Evolutionary conservation across 768 basidiomycete genomes (phyloP), one percentile per base, ranked within the genome.

Genomic region (Russula compacta): DNA sequence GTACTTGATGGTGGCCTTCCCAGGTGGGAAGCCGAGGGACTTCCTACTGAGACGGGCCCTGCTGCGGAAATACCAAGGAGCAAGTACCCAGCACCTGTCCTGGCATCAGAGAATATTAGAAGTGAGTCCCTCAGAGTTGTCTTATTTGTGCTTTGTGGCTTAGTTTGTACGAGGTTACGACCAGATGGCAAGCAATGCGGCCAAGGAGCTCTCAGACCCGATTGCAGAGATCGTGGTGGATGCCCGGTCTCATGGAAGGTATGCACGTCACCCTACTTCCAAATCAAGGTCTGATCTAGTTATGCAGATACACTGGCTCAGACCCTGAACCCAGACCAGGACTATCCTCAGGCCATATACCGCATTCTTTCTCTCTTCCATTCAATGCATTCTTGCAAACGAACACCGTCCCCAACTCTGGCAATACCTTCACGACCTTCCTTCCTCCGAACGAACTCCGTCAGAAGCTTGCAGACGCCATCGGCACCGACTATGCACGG

Each of bases 1-100:
- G 81, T 98, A 11, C 79, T 99, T 15, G 84, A 98, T 71, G 97
- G 97, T n/a, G 95, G 95, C 19, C 80, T 98, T 12, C 92, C 90
- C 36, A 76, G 81, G 43, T 95, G 91, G 90, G 76, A 83, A 60
- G 79, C 78, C 35, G 84, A 88, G 69, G 84, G 85, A 19, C 74
- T 80, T 15, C 75, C 79, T n/a, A 68, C 82, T 10, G 85, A 83
- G 52, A 68, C 69, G 24, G 73, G 74, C 6, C 58, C 69, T 33
- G 60, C 69, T 19, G 60, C 61, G 52, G 67, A 71, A 17, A 66
- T 67, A 12, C 50, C 52, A 39, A 65, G 64, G 64, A 67, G 73
- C 40, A 67, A 59, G 2, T 90, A 91, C 68, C 76, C 82, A 42
- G 70, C 71, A 29, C 87, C 87, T 49, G 62, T 72, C 55, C 68